Base-by-base conservation (phyloP, 2,329 filamentous ascomycete genomes). In the Chaetomiaceae sp. region DNA sequence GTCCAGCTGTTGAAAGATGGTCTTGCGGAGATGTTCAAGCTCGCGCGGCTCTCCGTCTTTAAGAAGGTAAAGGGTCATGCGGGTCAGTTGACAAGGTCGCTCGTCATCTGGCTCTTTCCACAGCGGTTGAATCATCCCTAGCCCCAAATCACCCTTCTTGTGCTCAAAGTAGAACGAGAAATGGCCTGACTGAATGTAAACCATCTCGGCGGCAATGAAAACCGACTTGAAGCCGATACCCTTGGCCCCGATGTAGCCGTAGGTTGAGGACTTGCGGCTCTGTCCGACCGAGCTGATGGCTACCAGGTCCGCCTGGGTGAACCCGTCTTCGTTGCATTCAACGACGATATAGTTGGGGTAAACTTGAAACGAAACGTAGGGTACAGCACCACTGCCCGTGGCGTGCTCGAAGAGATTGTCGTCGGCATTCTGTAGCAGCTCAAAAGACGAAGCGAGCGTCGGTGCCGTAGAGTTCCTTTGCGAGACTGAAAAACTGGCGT, bases 151-250 rank as follows among this genome's bases (percentile, higher is more conserved):
- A 0, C 63, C 66, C 7, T 53, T 56, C 1, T 51, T 51, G 36
- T 69, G 66, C 0, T 45, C 56, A 47, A 75, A 72, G 6, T 59
- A 65, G 54, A 74, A 75, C 0, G 63, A 65, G 42, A 66, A 69
- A 15, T 50, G 22, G 0, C 66, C 64, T 1, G 70, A 74, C 18
- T 65, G 63, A 11, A 75, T 70, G 26, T 65, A 62, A 2, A 69
- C 70, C 15, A 63, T 65, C 49, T 58, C 63, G 0, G 70, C 68
- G 0, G 64, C 69, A 50, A 64, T 71, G 43, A 74, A 74, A 1
- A 71, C 68, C 0, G 69, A 70, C 47, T 73, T 73, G 57, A 73
- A 73, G 0, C 70, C 70, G 17, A 73, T 70, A 6, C 70, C 70
- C 43, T 73, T 73, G 38, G 69, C 68, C 4, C 70, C 69, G 19